Base-by-base conservation (phyloP, 2,329 filamentous ascomycete genomes). In the Mycogone perniciosa region DNA sequence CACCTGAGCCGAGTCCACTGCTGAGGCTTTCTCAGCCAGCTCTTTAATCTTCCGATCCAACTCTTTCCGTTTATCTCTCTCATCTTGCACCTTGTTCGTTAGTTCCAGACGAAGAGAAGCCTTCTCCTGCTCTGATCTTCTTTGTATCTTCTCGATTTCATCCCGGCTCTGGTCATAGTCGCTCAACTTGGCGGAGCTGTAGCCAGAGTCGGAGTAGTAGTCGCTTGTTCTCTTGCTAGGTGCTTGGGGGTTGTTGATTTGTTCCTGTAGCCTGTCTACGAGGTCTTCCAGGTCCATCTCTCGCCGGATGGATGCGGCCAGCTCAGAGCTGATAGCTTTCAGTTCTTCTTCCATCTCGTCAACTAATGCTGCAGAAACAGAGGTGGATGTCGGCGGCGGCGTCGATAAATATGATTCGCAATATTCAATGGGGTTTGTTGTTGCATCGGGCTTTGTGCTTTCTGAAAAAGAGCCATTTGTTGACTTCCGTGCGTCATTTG, bases 271-370 rank as follows among this genome's bases (percentile, higher is more conserved):
- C 52, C 87, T 79, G 58, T 99, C 93, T 1, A 97, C 85, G 43
- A 97, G 77, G 67, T 99, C 93, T 68, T 99, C 93, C 31, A 99
- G 71, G 60, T 99, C 93, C 81, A 99, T 92, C 73, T 99, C 93
- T 54, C 93, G 83, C 61, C 88, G 84, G 63, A 99, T 97, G 30
- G 93, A 97, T 59, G 84, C 81, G 33, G 93, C 93, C 66, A 99
- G 76, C 76, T 99, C 93, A 54, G 85, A 81, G 73, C 89, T 95
- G 71, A 99, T 92, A 68, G 92, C 88, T 61, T 89, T 89, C 59
- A 99, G 71, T 75, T 99, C 93, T 66, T 90, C 87, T 74, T 99
- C 93, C 75, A 99, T 85, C 66, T 95, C 89, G 66, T 89, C 83
- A 62, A 95, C 79, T 67, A 90, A 70, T 56, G 66, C 61, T 57